phyloP scores from a whole-genome alignment of 805 yeast species.

The Kodamaea laetipori region DNA sequence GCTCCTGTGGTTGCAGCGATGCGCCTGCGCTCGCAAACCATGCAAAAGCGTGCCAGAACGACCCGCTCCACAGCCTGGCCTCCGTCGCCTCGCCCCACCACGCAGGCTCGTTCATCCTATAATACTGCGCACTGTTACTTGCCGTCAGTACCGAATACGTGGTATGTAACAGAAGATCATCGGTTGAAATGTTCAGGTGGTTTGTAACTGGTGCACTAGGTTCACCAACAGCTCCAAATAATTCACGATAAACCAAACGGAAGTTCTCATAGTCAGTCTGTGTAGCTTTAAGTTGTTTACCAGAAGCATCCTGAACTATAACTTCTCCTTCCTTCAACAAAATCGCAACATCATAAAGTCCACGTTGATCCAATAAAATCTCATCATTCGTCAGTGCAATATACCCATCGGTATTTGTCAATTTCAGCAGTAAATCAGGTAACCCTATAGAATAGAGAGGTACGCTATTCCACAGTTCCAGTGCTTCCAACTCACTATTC shows the following conservation, averaged over 20 bases:
- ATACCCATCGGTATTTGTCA: slow-evolving; percentile 36
- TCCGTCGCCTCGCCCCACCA: slow-evolving; percentile 47
- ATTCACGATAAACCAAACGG: slow-evolving; percentile 31
- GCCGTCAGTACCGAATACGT: slow-evolving; percentile 22
- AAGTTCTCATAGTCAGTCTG: slow-evolving; percentile 41
- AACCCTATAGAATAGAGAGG: slow-evolving; percentile 68
- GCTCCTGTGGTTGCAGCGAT: slow-evolving; percentile 2
- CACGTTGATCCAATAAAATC: slow-evolving; percentile 55
- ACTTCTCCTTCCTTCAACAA: slow-evolving; percentile 23
- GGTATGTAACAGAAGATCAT: slow-evolving; percentile 35
- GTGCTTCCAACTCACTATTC: slow-evolving; percentile 37
- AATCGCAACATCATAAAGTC: slow-evolving; percentile 50
- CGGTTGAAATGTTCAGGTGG: slow-evolving; percentile 22
- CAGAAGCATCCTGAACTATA: slow-evolving; percentile 15
- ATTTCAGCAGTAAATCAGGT: slow-evolving; percentile 46
- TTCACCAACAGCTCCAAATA: slow-evolving; percentile 2
- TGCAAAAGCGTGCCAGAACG: slow-evolving; percentile 67
- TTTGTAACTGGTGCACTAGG: slow-evolving; percentile 14
- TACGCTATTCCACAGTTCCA: slow-evolving; percentile 7
- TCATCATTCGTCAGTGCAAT: slow-evolving; percentile 70
- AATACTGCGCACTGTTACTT: neutral
- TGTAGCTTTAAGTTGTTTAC: slow-evolving; percentile 30
- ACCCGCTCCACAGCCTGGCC: slow-evolving; percentile 56
- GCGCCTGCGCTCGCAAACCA: slow-evolving; percentile 86
- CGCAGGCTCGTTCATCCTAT: slow-evolving; percentile 28